Conservation (phyloP, 2,329 filamentous ascomycete genomes). For the Aspergillus proliferans region DNA sequence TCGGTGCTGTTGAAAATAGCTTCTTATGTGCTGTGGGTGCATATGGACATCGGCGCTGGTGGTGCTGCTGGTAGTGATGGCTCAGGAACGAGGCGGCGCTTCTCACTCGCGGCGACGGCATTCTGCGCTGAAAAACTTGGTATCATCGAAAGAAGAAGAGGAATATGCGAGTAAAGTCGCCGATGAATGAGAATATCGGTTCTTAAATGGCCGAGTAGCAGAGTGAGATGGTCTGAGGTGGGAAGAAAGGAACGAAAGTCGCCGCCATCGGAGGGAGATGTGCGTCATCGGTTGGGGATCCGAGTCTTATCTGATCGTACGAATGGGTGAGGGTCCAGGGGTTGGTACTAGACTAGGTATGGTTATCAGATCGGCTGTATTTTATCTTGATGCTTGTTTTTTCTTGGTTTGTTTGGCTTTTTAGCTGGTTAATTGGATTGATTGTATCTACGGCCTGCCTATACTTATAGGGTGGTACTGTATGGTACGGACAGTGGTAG, state of each 20-base stretch:
- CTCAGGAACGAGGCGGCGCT: conserved; percentile 4
- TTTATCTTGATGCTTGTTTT: neutral
- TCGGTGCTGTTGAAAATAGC: conserved; percentile 42
- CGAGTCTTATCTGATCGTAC: conserved; percentile 7
- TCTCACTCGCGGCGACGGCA: conserved; percentile 18
- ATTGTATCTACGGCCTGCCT: too few relatives aligned
- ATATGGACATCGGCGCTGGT: neutral
- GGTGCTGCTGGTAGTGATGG: conserved; percentile 1
- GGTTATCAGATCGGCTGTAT: neutral
- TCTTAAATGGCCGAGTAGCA: neutral
- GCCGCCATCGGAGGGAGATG: conserved; percentile 10
- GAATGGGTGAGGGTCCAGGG: neutral
- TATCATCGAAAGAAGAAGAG: neutral
- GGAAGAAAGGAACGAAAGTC: conserved; percentile 5
- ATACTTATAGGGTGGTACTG: too few relatives aligned
- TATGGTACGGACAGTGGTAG: too few relatives aligned
- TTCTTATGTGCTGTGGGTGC: neutral
- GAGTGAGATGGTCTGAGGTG: neutral
- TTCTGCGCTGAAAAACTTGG: conserved; percentile 3
- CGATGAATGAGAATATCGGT: neutral
- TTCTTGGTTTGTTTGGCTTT: neutral
- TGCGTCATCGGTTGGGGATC: conserved; percentile 14
- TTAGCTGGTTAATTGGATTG: neutral
- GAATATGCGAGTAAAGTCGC: neutral
- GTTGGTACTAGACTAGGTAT: too few relatives aligned